Base-by-base conservation (phyloP, 164 flowering plant species). In the Berberis vulgaris region DNA sequence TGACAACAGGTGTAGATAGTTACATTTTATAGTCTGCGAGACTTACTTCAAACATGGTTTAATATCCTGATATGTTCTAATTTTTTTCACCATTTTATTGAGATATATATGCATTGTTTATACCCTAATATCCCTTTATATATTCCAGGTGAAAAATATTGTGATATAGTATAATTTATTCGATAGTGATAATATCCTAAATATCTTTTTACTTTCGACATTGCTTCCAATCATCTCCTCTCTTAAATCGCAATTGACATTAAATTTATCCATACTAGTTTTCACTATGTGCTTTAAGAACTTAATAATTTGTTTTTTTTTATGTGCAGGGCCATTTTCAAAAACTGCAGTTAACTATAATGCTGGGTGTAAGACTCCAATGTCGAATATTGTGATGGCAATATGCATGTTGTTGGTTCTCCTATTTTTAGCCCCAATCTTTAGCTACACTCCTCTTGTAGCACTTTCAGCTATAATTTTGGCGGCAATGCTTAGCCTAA, bases 311-410 rank as follows among this genome's bases (percentile, higher is more conserved):
- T 7, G 49, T 9, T 5, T 11, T 11, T 43, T 5, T 45, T 45
- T 55, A 67, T 75, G 55, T 80, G 11, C 54, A 88, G 97, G 98
- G 3, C 80, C 98, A 1, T 92, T 92, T 63, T 92, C 98, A 7
- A 66, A 96, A 60, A 89, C 98, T 2, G 98, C 98, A 6, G 96
- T 92, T 39, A 92, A 92, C 72, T 82, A 85, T 79, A 92, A 89
- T 63, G 96, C 98, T 5, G 98, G 98, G 65, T 84, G 86, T 0
- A 84, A 92, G 72, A 86, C 96, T 1, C 91, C 96, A 11, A 72
- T 82, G 45, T 92, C 98, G 1, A 92, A 92, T 79, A 83, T 92
- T 65, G 78, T 92, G 42, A 92, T 92, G 98, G 80, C 98, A 0
- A 79, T 83, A 42, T 83, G 96, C 2, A 89, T 92, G 2, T 82